Conservation (phyloP, 2,329 filamentous ascomycete species). For the Colletotrichum scovillei region DNA sequence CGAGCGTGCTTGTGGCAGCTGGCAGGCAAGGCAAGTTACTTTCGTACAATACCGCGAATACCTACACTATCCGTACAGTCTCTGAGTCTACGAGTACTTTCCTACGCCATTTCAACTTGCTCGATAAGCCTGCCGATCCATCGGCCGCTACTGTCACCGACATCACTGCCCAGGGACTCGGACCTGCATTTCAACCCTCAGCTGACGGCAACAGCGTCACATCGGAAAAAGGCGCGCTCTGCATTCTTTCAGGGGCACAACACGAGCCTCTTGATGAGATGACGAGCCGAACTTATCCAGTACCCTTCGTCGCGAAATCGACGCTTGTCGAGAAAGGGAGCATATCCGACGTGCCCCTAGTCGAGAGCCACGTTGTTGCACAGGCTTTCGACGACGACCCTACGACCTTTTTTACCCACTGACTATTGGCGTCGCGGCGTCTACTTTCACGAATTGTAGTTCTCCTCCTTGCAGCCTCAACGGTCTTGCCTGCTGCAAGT, state of each 20-base stretch:
- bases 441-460: background rate
- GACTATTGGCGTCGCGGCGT: constrained; percentile 1
- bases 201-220: constrained; percentile 22
- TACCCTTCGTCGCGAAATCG: constrained; percentile 14
- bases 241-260: constrained; percentile 21
- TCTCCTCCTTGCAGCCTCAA: constrained; percentile 14
- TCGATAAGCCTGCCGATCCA: constrained; percentile 2
- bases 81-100: background rate
- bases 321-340: constrained; percentile 29
- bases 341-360: constrained; percentile 9
- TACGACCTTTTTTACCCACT: background rate
- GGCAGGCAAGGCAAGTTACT: constrained; percentile 1
- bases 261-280: constrained; percentile 31
- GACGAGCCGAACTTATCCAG: constrained; percentile 26
- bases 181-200: constrained; percentile 25
- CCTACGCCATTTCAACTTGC: background rate
- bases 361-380: constrained; percentile 20
- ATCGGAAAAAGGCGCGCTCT: constrained; percentile 8
- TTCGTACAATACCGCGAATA: too few relatives aligned
- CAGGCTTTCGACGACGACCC: constrained; percentile 9
- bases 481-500: constrained; percentile 12
- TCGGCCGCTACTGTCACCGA: constrained; percentile 14
- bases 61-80: too few relatives aligned
- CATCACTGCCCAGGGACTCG: constrained; percentile 16
- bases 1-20: background rate